Evolutionary conservation across 352 stramenopile species (phyloP), one percentile per base, ranked within the genome.

Genomic region (Elongisporangium anandrum): DNA sequence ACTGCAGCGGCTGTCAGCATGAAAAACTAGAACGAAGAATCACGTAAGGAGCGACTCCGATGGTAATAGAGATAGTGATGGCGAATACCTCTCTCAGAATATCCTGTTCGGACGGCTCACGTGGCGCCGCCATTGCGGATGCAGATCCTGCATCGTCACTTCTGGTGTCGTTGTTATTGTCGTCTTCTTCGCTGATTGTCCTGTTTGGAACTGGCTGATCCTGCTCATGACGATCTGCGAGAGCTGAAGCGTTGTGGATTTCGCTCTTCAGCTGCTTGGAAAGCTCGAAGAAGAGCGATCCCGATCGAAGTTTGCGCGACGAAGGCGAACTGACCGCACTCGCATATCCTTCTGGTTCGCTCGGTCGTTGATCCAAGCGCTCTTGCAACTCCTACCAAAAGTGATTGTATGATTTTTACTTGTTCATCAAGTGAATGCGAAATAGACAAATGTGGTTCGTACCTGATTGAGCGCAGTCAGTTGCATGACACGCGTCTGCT

Each of bases 11-110:
- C 77, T 3, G 77, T 87, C 26, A 87, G 59, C 63, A 85, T 65
- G 60, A 87, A 85, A 66, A 87, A 85, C 75, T 87, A 66, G 53
- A 39, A 19, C n/a, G n/a, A n/a, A n/a, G n/a, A n/a, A n/a, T n/a
- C n/a, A n/a, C n/a, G n/a, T n/a, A n/a, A n/a, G n/a, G n/a, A n/a
- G n/a, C n/a, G n/a, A n/a, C n/a, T n/a, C n/a, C n/a, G n/a, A n/a
- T n/a, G n/a, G n/a, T n/a, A n/a, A n/a, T n/a, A n/a, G 64, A 70
- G 60, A 66, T 56, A 39, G 48, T 63, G 67, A 63, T 63, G 59
- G 53, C 47, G 45, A 68, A 50, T 56, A 82, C 73, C 73, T 82
- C 73, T 76, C 79, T 82, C 21, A 82, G 59, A 1, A 82, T 65
- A 49, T 68, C 60, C n/a, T 73, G 53, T 2, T 79, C 64, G 17